Conservation (phyloP, 768 basidiomycete species). For the Rhodotorula paludigena region DNA sequence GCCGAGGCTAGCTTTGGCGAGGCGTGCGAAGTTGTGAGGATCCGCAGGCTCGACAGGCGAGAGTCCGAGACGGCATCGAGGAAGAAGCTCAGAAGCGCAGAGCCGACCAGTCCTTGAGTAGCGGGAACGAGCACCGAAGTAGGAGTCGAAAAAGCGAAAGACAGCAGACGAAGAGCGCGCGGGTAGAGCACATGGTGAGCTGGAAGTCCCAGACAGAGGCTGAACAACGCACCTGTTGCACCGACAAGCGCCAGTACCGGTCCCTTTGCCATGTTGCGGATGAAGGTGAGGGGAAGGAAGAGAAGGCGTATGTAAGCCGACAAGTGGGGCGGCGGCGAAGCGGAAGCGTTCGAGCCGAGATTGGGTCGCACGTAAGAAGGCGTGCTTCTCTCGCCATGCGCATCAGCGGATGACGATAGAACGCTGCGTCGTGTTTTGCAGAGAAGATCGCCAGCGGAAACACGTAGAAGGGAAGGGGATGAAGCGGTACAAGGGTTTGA, state of each 20-base stretch:
- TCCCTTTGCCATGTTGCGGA: too few relatives aligned
- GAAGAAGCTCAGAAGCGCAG: constrained; percentile 5
- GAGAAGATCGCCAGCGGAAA: too few relatives aligned
- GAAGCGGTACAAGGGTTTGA: too few relatives aligned
- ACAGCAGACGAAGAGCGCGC: background rate
- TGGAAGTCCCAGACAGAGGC: too few relatives aligned
- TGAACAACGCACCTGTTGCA: background rate
- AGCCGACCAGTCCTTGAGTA: constrained; percentile 9
- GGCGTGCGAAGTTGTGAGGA: constrained; percentile 14
- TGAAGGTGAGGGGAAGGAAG: too few relatives aligned
- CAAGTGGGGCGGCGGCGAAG: too few relatives aligned
- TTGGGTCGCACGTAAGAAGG: too few relatives aligned
- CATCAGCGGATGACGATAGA: too few relatives aligned
- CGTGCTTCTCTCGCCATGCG: background rate
- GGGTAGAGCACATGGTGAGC: background rate
- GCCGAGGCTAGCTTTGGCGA: background rate
- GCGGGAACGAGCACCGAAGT: background rate
- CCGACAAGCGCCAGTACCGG: background rate
- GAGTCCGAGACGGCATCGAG: background rate
- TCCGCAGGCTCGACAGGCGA: background rate
- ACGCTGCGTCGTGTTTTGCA: too few relatives aligned
- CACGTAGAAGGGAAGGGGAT: too few relatives aligned
- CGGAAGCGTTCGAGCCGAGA: too few relatives aligned
- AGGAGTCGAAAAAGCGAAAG: background rate
- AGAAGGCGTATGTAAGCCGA: background rate